Evolutionary conservation across 345 rosid genomes (phyloP), one percentile per base, ranked within the genome.

Genomic region (Citrus medica): DNA sequence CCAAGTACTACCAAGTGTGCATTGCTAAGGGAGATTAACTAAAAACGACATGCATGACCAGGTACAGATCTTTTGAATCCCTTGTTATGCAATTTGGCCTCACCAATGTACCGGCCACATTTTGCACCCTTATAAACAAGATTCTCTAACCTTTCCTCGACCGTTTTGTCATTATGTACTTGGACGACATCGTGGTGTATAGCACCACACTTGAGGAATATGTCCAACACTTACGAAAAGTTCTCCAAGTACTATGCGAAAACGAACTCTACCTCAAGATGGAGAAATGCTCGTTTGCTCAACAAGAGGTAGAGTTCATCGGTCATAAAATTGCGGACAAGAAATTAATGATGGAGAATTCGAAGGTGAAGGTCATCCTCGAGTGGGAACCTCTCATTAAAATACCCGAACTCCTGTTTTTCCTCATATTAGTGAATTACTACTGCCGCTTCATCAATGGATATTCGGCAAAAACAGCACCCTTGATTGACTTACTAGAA

Each of bases 291-390:
- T 42, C 0, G 0, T 42, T 12, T 3, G 0, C 16, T 12, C 4
- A 42, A 42, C 0, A 0, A 12, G 51, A 42, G 2, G 16, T 42
- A 12, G 16, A 40, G 48, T 40, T 40, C 3, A 0, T 40, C 4
- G 0, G 14, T 1, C 0, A 40, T 1, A 40, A 40, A 10, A 42
- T 42, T 12, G 16, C 1, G 0, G 14, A 0, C 0, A 0, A 0
- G 0, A 42, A 42, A 3, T 12, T 42, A 0, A 42, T 12, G 16
- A 42, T 10, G 0, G 0, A 42, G 51, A 42, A 12, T 16, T 12
- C 4, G 0, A 42, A 42, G 1, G 4, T 12, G 4, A 42, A 42
- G 1, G 16, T 14, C 51, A 42, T 12, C 4, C 1, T 42, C 0
- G 1, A 40, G 1, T 10, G 2, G 1, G 2, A 40, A 6, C 0